Evolutionary conservation across 2,329 filamentous ascomycete species (phyloP), one percentile per base, ranked within the genome.

Genomic region (Epichloe coenophiala): DNA sequence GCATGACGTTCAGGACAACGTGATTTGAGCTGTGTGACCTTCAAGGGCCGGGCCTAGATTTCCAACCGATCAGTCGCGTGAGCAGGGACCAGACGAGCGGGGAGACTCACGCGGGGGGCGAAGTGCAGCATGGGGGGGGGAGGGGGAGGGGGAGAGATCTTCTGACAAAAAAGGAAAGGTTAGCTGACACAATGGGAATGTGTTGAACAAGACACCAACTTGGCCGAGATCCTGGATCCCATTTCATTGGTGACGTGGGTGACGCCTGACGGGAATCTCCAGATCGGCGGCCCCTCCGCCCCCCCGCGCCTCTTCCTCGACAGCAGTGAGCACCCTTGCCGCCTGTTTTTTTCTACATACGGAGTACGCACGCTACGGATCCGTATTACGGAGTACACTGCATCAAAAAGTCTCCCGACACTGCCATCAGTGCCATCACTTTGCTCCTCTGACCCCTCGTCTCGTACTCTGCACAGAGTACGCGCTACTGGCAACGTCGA

Each of bases 401-500:
- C 39, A 23, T 23, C 21, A 23, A 23, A 23, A 23, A 23, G 21
- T 23, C 23, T 2, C 23, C 23, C 6, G 6, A 6, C 21, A 23
- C 5, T 23, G 23, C 23, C 23, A 23, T 23, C 21, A 23, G 2
- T 23, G 21, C 21, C 21, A 23, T 23, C 23, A 23, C 23, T 23
- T 7, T 27, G 23, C 23, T 27, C 23, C 6, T 27, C 19, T 42
- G 17, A 19, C 13, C 27, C 15, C 41, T 43, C 12, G 23, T 7
- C 15, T 31, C 27, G 42, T 17, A 31, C 19, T n/a, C 42, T 33
- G 27, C 42, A 31, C 17, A 44, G 21, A n/a, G 42, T 15, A 7
- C 12, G 15, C 23, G 27, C 45, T 19, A 40, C 51, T 51, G 49
- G 49, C 48, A 36, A 50, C 44, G 43, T 50, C 51, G 36, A 47